phyloP scores from a whole-genome alignment of 306 rosid genomes.

The Morella rubra region DNA sequence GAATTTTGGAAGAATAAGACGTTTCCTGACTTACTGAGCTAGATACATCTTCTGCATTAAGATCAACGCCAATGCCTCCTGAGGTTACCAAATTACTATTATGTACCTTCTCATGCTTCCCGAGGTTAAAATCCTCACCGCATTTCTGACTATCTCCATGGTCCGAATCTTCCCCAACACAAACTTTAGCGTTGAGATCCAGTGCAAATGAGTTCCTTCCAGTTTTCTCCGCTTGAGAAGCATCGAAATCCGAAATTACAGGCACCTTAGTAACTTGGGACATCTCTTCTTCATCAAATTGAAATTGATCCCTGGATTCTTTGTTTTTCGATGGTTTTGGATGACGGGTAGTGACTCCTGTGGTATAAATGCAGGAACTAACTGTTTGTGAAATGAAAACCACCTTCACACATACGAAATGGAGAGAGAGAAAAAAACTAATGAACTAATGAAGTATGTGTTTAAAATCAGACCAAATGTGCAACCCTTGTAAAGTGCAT shows the following conservation, averaged over 20 bases:
- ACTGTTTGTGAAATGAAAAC: conserved; percentile 6
- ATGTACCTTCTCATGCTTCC: conserved; percentile 33
- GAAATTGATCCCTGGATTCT: conserved; percentile 35
- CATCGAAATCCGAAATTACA: conserved; percentile 31
- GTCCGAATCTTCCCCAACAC: conserved; percentile 32
- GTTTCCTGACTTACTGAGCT: conserved; percentile 47
- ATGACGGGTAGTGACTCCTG: conserved; percentile 38
- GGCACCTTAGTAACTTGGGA: conserved; percentile 47
- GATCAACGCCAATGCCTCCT: conserved; percentile 57
- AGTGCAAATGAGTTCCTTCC: conserved; percentile 24
- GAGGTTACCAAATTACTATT: conserved; percentile 23
- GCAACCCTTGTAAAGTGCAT: background rate
- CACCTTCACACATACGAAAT: background rate
- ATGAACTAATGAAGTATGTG: no score
- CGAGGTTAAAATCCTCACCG: conserved; percentile 33
- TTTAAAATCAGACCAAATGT: conserved; percentile 1
- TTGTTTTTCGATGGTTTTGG: conserved; percentile 26
- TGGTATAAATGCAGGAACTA: conserved; percentile 13
- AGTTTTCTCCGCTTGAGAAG: conserved; percentile 39
- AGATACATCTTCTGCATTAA: conserved; percentile 66
- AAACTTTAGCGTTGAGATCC: conserved; percentile 58
- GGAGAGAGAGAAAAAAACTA: background rate
- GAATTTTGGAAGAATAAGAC: conserved; percentile 37
- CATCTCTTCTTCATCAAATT: conserved; percentile 38
- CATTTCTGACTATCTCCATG: conserved; percentile 29